These are phyloP conservation scores for Epichloe coenophiala DNA, from an alignment of 2,329 filamentous ascomycete species.

Conservation along the genomic window DNA sequence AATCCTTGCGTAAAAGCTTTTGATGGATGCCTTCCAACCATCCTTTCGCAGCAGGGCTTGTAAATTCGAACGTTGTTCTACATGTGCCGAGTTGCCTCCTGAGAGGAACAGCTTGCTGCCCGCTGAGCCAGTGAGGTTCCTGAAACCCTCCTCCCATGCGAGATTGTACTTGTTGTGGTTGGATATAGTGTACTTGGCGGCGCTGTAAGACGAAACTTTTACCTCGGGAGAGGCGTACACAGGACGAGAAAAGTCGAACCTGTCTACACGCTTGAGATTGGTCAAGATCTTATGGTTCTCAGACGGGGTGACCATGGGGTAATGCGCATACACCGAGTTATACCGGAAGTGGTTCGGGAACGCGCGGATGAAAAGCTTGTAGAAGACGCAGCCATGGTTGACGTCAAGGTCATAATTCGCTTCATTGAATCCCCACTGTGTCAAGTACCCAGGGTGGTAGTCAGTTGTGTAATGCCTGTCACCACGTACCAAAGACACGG, in stretches of 20 bases:
- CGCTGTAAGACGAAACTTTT: slow-evolving; percentile 46
- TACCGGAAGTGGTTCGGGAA: slow-evolving; percentile 69
- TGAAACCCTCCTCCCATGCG: slow-evolving; percentile 49
- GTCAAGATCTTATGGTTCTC: slow-evolving; percentile 62
- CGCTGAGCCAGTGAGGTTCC: slow-evolving; percentile 44
- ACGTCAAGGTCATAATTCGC: slow-evolving; percentile 58
- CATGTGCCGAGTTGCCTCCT: slow-evolving; percentile 35
- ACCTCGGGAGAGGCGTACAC: slow-evolving; percentile 33
- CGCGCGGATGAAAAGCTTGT: slow-evolving; percentile 68
- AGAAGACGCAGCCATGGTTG: slow-evolving; percentile 73
- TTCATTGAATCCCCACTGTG: slow-evolving; percentile 74
- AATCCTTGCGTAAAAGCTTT: slow-evolving; percentile 52
- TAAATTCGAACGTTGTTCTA: slow-evolving; percentile 38
- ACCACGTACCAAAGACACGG: slow-evolving; percentile 63
- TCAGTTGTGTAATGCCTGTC: slow-evolving; percentile 72
- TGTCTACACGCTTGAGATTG: slow-evolving; percentile 49
- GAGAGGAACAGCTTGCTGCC: slow-evolving; percentile 44
- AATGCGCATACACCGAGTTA: slow-evolving; percentile 73
- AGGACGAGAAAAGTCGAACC: slow-evolving; percentile 59
- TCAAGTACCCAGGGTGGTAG: slow-evolving; percentile 59
- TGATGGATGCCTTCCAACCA: slow-evolving; percentile 48
- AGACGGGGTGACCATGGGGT: slow-evolving; percentile 54
- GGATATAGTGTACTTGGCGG: slow-evolving; percentile 47
- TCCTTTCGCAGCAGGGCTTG: slow-evolving; percentile 45
- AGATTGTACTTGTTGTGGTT: slow-evolving; percentile 49